A percentile compares a stretch with the other conserved stretches of the same genome.
These are phyloP conservation scores for Saraca asoca DNA, from an alignment of 331 rosid species.

Conservation along the genomic window DNA sequence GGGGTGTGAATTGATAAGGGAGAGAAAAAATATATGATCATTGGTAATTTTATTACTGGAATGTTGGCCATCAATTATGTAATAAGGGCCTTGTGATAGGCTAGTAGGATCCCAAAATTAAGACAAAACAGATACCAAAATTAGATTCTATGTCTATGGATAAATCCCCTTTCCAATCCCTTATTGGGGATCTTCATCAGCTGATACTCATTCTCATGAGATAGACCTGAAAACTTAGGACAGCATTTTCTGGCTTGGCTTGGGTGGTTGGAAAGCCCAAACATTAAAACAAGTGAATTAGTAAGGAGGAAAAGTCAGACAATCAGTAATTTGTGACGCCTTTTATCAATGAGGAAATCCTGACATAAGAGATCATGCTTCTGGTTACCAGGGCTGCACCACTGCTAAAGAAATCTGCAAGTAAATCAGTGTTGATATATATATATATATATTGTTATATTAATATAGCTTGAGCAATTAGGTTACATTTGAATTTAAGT, in stretches of 20 bases:
- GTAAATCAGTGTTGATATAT: too few relatives aligned
- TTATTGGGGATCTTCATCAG: too few relatives aligned
- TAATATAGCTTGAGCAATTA: not conserved
- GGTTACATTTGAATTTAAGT: constrained; percentile 6
- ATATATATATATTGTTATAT: too few relatives aligned
- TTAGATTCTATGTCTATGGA: not conserved
- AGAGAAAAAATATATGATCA: too few relatives aligned
- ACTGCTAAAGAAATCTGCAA: too few relatives aligned
- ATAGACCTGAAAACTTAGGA: not conserved
- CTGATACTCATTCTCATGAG: too few relatives aligned
- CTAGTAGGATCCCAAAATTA: not conserved
- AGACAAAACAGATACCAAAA: not conserved
- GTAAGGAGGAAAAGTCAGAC: not conserved
- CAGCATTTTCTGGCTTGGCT: not conserved
- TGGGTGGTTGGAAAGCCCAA: not conserved
- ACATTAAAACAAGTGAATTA: constrained; percentile 1
- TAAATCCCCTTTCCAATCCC: not conserved
- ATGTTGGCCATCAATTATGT: too few relatives aligned
- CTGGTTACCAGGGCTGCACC: not conserved
- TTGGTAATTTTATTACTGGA: not conserved
- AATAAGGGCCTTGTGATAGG: too few relatives aligned
- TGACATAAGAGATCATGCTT: too few relatives aligned
- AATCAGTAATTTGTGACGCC: not conserved
- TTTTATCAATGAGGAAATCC: not conserved
- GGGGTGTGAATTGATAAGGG: too few relatives aligned